Percentiles rank a stretch among this genome's conserved stretches.
Conservation (phyloP, 345 rosid species). For the Capsella bursapastoris region DNA sequence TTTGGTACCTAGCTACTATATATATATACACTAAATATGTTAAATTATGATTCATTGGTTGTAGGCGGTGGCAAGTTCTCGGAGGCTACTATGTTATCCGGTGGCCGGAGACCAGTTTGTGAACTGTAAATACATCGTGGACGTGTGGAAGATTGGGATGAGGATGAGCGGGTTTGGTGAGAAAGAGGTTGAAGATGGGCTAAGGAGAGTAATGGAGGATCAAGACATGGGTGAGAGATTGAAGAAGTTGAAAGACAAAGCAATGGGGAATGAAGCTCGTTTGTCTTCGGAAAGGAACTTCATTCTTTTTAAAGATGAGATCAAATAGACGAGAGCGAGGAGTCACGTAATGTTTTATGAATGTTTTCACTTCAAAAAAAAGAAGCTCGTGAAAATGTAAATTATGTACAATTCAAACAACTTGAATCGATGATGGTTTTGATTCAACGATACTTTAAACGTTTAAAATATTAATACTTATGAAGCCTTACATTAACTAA, state of each 20-base stretch:
- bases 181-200: constrained; percentile 55
- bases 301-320: constrained; percentile 1
- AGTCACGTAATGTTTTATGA: background rate
- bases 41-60: background rate
- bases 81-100: constrained; percentile 67
- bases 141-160: constrained; percentile 68
- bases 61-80: constrained; percentile 40
- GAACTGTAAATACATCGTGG: constrained; percentile 63
- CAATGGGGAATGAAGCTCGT: constrained; percentile 45
- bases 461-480: background rate
- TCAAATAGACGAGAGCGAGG: background rate
- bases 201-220: constrained; percentile 56
- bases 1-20: background rate
- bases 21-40: background rate
- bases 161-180: constrained; percentile 52
- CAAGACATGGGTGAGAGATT: constrained; percentile 50
- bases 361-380: constrained; percentile 1
- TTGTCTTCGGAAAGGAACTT: constrained; percentile 14
- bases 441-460: background rate
- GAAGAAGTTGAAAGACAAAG: constrained; percentile 45
- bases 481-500: background rate
- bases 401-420: background rate
- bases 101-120: constrained; percentile 84
- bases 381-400: background rate
- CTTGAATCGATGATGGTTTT: background rate